Conservation (phyloP, 1,139 yeast genomes). For the Scheffersomyces titani region DNA sequence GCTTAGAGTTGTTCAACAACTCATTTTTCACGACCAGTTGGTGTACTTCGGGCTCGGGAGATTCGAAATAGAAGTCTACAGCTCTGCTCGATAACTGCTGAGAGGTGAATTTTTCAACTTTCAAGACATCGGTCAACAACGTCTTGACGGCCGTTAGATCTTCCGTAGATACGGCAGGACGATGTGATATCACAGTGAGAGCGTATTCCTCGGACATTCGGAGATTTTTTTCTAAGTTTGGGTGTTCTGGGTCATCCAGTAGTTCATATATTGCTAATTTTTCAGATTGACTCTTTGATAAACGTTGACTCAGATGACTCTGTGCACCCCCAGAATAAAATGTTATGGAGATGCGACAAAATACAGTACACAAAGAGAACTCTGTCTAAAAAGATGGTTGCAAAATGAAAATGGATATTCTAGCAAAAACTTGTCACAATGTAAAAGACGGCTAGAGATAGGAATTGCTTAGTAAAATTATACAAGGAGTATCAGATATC, state of each 20-base stretch:
- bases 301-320: background rate
- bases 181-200: constrained; percentile 8
- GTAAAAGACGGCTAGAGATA: background rate
- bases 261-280: background rate
- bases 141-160: background rate
- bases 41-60: constrained; percentile 9
- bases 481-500: background rate
- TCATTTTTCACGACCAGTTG: constrained; percentile 7
- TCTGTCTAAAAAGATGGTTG: background rate
- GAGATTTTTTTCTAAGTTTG: background rate
- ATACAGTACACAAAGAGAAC: background rate
- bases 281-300: background rate
- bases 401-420: background rate
- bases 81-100: constrained; percentile 13
- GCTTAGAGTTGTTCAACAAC: constrained; percentile 1
- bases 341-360: background rate
- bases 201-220: background rate
- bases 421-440: background rate
- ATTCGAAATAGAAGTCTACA: constrained; percentile 10
- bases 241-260: background rate
- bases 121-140: background rate
- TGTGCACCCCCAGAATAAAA: background rate
- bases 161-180: background rate
- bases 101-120: constrained; percentile 8
- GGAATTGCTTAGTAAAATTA: too few relatives aligned